Evolutionary conservation across 306 rosid genomes (phyloP).

Genomic region (cucumber (Cucumis sativus)): Cucumber_9930_V3 NC_026656.2:11179001-11179500

Average conservation of each 20-base stretch:
- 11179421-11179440: not conserved
- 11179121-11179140: not conserved
- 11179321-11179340: not conserved
- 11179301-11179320: not conserved
- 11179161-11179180: not conserved
- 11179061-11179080: not conserved
- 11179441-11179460: no score
- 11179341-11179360: not conserved
- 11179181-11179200: not conserved
- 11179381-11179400: not conserved
- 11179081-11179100: not conserved
- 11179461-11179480: no score
- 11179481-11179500: no score
- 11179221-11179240: not conserved
- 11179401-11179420: not conserved
- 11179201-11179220: not conserved
- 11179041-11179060: not conserved
- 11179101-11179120: not conserved
- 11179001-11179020: not conserved
- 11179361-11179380: not conserved
- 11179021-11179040: not conserved
- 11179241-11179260: not conserved
- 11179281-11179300: not conserved
- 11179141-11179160: not conserved
- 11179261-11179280: conserved; percentile 4